Percentiles rank a stretch among this genome's conserved stretches.
Evolutionary conservation across 768 basidiomycete species (phyloP).

Genomic region (Scleroderma citrinum): DNA sequence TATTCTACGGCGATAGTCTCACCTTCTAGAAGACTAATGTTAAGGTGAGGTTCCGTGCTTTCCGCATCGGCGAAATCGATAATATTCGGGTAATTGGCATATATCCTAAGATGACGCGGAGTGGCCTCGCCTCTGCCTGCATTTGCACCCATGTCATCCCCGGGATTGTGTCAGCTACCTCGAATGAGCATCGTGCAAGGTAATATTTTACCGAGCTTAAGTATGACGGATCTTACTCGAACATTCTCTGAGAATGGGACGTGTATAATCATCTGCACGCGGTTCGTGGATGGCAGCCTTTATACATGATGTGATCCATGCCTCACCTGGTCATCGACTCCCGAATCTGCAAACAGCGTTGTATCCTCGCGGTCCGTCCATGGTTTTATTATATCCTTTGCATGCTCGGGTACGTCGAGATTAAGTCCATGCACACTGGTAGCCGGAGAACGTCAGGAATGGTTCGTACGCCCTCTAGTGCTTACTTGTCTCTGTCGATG

Average conservation of each 20-base stretch:
- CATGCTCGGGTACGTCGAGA: conserved; percentile 73
- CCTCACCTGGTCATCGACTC: conserved; percentile 79
- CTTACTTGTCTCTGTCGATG: conserved; percentile 67
- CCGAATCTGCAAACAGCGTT: conserved; percentile 61
- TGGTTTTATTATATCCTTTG: conserved; percentile 70
- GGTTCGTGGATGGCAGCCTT: conserved; percentile 8
- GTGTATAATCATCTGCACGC: conserved; percentile 66
- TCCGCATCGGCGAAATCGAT: conserved; percentile 77
- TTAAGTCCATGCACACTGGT: conserved; percentile 76
- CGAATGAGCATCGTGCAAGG: conserved; percentile 5
- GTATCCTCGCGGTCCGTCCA: conserved; percentile 77
- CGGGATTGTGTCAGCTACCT: conserved; percentile 7
- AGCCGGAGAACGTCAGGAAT: not conserved
- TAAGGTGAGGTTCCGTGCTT: conserved; percentile 58
- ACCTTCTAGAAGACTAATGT: conserved; percentile 66
- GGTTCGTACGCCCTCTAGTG: not conserved
- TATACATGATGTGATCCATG: not conserved
- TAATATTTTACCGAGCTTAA: conserved; percentile 65
- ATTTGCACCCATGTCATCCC: not conserved
- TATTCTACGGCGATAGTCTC: conserved; percentile 69
- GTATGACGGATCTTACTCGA: conserved; percentile 61
- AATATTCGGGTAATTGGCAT: conserved; percentile 67
- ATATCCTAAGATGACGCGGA: conserved; percentile 70
- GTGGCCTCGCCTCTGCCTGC: conserved; percentile 72
- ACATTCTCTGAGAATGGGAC: conserved; percentile 78